phyloP scores from a whole-genome alignment of 352 stramenopile genomes.

The Globisporangium paroecandrum region DNA sequence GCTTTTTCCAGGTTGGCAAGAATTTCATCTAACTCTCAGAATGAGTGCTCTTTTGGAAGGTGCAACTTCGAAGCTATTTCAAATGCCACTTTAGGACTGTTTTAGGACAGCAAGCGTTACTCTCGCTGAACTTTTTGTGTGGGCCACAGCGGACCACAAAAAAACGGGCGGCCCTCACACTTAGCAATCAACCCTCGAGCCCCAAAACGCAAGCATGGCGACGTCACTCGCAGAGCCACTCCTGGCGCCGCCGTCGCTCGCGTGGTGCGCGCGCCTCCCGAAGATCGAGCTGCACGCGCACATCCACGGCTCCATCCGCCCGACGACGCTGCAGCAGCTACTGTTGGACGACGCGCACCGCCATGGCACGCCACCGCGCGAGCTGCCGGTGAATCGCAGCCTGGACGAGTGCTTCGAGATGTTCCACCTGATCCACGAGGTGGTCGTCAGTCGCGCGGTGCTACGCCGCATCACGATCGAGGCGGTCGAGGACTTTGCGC shows the following conservation, averaged over 20 bases:
- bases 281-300: constrained; percentile 89
- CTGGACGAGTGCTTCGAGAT: constrained; percentile 87
- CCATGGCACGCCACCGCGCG: constrained; percentile 24
- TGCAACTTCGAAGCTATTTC: too few species aligned
- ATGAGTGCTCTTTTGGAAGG: too few species aligned
- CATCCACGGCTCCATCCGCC: constrained; percentile 81
- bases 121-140: not conserved
- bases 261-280: constrained; percentile 55
- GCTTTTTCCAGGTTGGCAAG: too few species aligned
- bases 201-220: constrained; percentile 1
- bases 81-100: too few species aligned
- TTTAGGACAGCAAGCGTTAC: too few species aligned
- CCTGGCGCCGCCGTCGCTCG: constrained; percentile 19
- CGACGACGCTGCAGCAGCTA: constrained; percentile 64
- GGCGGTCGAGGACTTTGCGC: constrained; percentile 79
- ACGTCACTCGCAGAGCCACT: not conserved
- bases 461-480: constrained; percentile 72
- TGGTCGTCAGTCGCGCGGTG: constrained; percentile 63
- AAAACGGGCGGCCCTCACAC: not conserved
- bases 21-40: too few species aligned
- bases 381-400: constrained; percentile 46
- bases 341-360: constrained; percentile 39
- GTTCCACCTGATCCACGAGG: constrained; percentile 83
- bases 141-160: not conserved
- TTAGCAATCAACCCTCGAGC: constrained; percentile 10